phyloP scores from a whole-genome alignment of 495 filamentous ascomycete genomes.

The Penicillium longicatenatum region DNA sequence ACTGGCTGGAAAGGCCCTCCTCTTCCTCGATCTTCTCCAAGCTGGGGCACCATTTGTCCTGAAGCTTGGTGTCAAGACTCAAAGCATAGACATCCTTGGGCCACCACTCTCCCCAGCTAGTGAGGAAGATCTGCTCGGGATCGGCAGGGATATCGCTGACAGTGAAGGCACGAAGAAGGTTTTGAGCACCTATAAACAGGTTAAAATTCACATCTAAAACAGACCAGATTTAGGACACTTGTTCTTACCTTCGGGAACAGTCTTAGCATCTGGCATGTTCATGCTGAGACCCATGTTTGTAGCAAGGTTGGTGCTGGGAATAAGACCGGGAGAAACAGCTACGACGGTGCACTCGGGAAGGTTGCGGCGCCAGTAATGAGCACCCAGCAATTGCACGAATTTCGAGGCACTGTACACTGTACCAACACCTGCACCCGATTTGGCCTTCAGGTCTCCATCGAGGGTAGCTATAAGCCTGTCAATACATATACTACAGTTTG shows the following conservation, averaged over 20 bases:
- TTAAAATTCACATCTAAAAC: not conserved
- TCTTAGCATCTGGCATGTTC: constrained; percentile 37
- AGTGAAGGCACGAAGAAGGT: constrained; percentile 25
- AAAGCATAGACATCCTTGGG: constrained; percentile 28
- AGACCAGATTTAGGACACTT: not conserved
- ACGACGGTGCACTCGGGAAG: constrained; percentile 28
- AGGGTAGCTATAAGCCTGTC: constrained; percentile 23
- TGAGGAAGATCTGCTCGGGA: constrained; percentile 34
- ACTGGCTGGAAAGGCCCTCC: constrained; percentile 23
- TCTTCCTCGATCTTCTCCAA: constrained; percentile 30
- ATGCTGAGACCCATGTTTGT: constrained; percentile 23
- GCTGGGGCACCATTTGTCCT: constrained; percentile 33
- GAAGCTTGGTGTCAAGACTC: constrained; percentile 25
- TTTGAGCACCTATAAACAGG: constrained; percentile 23
- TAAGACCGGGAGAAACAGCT: constrained; percentile 31
- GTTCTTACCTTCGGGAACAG: constrained; percentile 31
- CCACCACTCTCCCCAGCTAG: constrained; percentile 40
- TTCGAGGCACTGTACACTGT: constrained; percentile 33
- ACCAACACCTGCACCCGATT: constrained; percentile 23
- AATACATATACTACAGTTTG: not conserved
- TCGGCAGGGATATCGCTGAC: constrained; percentile 25
- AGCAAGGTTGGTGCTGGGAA: constrained; percentile 34
- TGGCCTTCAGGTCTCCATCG: constrained; percentile 30
- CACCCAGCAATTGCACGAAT: constrained; percentile 28
- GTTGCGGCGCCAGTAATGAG: constrained; percentile 32